phyloP scores from a whole-genome alignment of 1,284 basidiomycete species.

The Papiliotrema flavescens region DNA sequence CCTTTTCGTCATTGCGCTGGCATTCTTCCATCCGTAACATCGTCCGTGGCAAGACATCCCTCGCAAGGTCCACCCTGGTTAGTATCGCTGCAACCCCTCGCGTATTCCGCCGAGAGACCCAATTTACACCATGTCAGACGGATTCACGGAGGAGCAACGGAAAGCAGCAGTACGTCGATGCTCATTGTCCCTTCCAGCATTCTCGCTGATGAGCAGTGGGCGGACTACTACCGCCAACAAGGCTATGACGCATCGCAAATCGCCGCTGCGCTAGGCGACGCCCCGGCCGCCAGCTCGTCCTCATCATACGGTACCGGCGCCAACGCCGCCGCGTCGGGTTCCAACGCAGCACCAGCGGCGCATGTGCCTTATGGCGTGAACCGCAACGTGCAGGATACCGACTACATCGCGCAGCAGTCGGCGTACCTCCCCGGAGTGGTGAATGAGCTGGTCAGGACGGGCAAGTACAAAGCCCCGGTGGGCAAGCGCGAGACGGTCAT shows the following conservation, averaged over 20 bases:
- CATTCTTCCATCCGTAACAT: too few relatives aligned
- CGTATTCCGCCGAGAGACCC: too few relatives aligned
- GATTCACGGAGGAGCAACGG: constrained; percentile 10
- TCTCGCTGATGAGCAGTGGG: constrained; percentile 10
- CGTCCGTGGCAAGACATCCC: too few relatives aligned
- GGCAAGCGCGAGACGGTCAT: constrained; percentile 92
- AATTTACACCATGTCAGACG: constrained; percentile 6
- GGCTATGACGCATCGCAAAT: constrained; percentile 41
- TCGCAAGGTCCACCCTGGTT: too few relatives aligned
- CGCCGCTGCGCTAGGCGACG: constrained; percentile 19
- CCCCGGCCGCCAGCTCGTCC: constrained; percentile 4
- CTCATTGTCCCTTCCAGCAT: neutral
- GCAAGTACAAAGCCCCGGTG: constrained; percentile 11
- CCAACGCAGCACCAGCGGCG: constrained; percentile 7
- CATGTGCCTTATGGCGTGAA: constrained; percentile 8
- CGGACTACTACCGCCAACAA: constrained; percentile 47
- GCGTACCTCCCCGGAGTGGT: constrained; percentile 5
- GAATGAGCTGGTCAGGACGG: constrained; percentile 8
- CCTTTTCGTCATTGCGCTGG: too few relatives aligned
- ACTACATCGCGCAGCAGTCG: constrained; percentile 29
- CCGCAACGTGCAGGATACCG: constrained; percentile 24
- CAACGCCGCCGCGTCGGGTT: neutral
- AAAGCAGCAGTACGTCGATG: constrained; percentile 9
- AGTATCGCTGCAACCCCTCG: too few relatives aligned
- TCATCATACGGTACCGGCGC: neutral